phyloP scores from a whole-genome alignment of 2,329 filamentous ascomycete genomes.

The Cadophora malorum region DNA sequence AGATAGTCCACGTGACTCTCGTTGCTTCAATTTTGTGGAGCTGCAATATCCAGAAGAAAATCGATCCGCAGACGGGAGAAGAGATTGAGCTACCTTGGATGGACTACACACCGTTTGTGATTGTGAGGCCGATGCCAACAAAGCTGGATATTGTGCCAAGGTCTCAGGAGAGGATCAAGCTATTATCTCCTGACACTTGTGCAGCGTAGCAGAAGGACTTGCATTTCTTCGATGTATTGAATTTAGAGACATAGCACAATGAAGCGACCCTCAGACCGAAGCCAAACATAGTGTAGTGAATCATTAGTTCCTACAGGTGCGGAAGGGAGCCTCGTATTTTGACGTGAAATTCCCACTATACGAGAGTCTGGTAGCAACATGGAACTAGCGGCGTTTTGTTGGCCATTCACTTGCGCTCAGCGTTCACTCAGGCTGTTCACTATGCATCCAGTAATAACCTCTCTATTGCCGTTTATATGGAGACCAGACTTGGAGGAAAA shows the following conservation, averaged over 20 bases:
- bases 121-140: slow-evolving; percentile 22
- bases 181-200: slow-evolving; percentile 12
- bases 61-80: slow-evolving; percentile 17
- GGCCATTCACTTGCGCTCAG: too few species aligned
- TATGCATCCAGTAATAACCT: too few species aligned
- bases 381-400: too few species aligned
- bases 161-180: slow-evolving; percentile 10
- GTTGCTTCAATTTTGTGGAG: slow-evolving; percentile 27
- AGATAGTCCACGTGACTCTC: slow-evolving; percentile 29
- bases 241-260: neutral
- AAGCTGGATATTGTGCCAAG: slow-evolving; percentile 16
- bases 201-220: neutral
- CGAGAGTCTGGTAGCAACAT: too few species aligned
- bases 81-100: slow-evolving; percentile 20
- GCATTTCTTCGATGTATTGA: neutral
- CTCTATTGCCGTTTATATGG: too few species aligned
- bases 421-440: too few species aligned
- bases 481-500: too few species aligned
- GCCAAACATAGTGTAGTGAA: too few species aligned
- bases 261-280: too few species aligned
- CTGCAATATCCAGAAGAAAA: slow-evolving; percentile 26
- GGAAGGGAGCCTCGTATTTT: too few species aligned
- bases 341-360: too few species aligned
- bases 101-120: slow-evolving; percentile 22
- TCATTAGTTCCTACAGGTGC: too few species aligned